These are phyloP conservation scores for Testicularia cyperi DNA, from an alignment of 1,284 basidiomycete species.

Conservation along the genomic window DNA sequence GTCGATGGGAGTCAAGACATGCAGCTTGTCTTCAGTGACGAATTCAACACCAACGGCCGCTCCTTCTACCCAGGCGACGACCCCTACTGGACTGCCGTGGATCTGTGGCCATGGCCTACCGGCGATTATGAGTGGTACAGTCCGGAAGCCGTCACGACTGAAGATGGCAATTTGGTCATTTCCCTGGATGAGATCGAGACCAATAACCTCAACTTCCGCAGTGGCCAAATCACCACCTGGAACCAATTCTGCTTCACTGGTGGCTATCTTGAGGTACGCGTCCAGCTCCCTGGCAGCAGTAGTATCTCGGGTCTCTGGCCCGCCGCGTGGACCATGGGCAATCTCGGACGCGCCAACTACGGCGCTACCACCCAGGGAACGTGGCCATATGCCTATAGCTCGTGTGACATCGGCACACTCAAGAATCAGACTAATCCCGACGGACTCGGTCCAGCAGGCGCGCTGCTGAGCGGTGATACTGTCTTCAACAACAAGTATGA, in stretches of 20 bases:
- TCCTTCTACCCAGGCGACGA: slow-evolving; percentile 67
- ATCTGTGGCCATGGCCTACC: slow-evolving; percentile 70
- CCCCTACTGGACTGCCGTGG: slow-evolving; percentile 73
- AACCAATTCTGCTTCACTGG: slow-evolving; percentile 95
- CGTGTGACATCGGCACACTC: slow-evolving; percentile 50
- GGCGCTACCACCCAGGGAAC: slow-evolving; percentile 65
- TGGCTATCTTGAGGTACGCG: slow-evolving; percentile 75
- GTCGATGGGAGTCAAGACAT: slow-evolving; percentile 63
- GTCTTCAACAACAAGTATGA: slow-evolving; percentile 62
- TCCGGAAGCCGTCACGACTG: slow-evolving; percentile 77
- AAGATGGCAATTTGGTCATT: slow-evolving; percentile 75
- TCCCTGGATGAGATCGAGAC: slow-evolving; percentile 62
- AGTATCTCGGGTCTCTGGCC: slow-evolving; percentile 66
- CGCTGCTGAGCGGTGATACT: slow-evolving; percentile 78
- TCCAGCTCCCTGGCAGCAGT: slow-evolving; percentile 78
- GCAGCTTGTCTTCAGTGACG: slow-evolving; percentile 60
- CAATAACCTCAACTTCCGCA: slow-evolving; percentile 70
- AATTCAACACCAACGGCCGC: slow-evolving; percentile 59
- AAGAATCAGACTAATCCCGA: slow-evolving; percentile 47
- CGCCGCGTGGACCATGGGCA: slow-evolving; percentile 80
- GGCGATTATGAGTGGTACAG: slow-evolving; percentile 66
- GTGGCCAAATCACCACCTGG: slow-evolving; percentile 68
- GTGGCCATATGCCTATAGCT: slow-evolving; percentile 69
- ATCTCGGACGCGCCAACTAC: slow-evolving; percentile 62
- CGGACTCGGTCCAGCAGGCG: slow-evolving; percentile 59